A percentile compares a stretch with the other conserved stretches of the same genome.
These are phyloP conservation scores for Nemania bipapillata DNA, from an alignment of 2,329 filamentous ascomycete genomes.

Conservation along the genomic window DNA sequence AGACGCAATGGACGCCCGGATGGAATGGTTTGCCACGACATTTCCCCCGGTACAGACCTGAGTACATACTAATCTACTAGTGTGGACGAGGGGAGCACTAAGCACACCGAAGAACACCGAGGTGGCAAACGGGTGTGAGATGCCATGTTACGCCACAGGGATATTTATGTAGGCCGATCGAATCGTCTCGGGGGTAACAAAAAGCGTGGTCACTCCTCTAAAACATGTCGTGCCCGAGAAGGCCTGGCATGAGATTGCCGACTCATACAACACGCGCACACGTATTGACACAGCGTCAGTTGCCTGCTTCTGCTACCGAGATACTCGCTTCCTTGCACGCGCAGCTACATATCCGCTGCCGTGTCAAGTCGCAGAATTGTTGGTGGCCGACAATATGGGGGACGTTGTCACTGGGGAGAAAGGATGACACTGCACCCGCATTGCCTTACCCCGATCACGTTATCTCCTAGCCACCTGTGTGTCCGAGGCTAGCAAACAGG, in stretches of 20 bases:
- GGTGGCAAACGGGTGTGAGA: constrained; percentile 31
- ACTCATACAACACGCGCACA: constrained; percentile 27
- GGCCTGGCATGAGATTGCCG: constrained; percentile 42
- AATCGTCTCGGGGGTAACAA: constrained; percentile 38
- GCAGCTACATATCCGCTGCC: constrained; percentile 21
- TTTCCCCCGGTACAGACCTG: constrained; percentile 6
- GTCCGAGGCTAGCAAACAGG: constrained; percentile 3
- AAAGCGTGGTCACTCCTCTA: constrained; percentile 13
- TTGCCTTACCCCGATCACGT: constrained; percentile 8
- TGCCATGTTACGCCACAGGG: constrained; percentile 40
- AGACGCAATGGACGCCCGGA: constrained; percentile 4
- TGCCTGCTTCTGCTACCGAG: constrained; percentile 6
- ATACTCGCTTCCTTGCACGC: constrained; percentile 8
- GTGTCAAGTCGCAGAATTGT: constrained; percentile 19
- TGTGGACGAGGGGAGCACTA: constrained; percentile 7
- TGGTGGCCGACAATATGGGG: constrained; percentile 3
- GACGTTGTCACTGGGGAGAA: not conserved
- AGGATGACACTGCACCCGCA: constrained; percentile 10
- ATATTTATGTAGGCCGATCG: constrained; percentile 39
- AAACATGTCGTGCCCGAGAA: constrained; percentile 40
- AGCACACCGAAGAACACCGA: constrained; percentile 24
- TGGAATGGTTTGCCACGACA: not conserved
- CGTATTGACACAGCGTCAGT: constrained; percentile 15
- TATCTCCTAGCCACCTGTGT: constrained; percentile 1
- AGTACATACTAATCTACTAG: not conserved